Base-by-base conservation (phyloP, 2,329 filamentous ascomycete species). In the Colletotrichum sp. region DNA sequence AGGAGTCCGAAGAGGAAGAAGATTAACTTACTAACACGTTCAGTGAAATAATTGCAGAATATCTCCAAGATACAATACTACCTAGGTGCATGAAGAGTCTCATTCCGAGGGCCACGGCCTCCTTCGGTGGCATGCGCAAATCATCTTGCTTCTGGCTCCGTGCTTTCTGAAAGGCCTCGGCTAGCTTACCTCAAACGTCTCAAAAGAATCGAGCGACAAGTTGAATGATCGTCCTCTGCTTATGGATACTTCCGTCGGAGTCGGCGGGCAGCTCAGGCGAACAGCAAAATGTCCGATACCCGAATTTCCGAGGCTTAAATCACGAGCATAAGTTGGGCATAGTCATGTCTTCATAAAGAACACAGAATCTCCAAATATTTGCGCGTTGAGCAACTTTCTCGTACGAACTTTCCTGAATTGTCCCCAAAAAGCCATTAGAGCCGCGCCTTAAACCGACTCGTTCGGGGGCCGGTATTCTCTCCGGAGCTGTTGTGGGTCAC, bases 41-140 rank as follows among this genome's bases (percentile, higher is more conserved):
- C 0, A 0, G 36, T 38, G 7, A 0, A 38, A 38, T 38, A 18
- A 18, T 38, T 18, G 36, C 36, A 38, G 0, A 18, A 16, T 0
- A 9, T 0, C 36, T 38, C 36, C 36, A 38, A 38, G 1, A 38
- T 38, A 9, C 36, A 18, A 0, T 18, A 18, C 16, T 38, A n/a
- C n/a, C n/a, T n/a, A 38, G 16, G 7, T 38, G 36, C 36, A 38
- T 18, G 36, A 43, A 43, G 18, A 43, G 18, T 43, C 43, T 10
- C 5, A 21, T 21, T 13, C 3, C 43, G n/a, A 48, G 18, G 18
- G n/a, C 43, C n/a, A n/a, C n/a, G 5, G 3, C 18, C 18, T 21
- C n/a, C n/a, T 48, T 21, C n/a, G n/a, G 18, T 21, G 43, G 18
- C 43, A 7, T 48, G 43, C 38, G 18, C 18, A 48, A 21, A 21